Percentiles rank a stretch among this genome's conserved stretches.
Conservation (phyloP, 2,329 filamentous ascomycete genomes). For the Phaeomoniella chlamydospora region DNA sequence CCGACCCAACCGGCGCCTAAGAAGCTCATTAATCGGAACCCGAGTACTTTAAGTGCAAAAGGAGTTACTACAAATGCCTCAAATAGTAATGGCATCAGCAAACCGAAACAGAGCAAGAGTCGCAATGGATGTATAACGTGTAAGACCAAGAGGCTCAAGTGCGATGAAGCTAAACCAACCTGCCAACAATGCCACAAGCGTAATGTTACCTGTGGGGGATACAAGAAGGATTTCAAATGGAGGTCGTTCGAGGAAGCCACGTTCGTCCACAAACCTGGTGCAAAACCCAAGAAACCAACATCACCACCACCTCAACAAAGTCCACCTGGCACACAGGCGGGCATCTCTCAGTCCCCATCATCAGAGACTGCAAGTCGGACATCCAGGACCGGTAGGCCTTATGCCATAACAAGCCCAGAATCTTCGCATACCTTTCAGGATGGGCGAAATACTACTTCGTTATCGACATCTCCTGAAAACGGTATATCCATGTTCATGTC, state of each 20-base stretch:
- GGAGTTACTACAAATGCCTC: slow-evolving; percentile 10
- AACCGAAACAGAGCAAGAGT: slow-evolving; percentile 61
- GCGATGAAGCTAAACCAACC: slow-evolving; percentile 56
- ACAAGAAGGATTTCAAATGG: slow-evolving; percentile 67
- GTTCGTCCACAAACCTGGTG: slow-evolving; percentile 22
- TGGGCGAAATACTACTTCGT: not conserved
- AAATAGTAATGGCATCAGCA: slow-evolving; percentile 31
- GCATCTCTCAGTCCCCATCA: not conserved
- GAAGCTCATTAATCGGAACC: slow-evolving; percentile 11
- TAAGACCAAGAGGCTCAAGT: slow-evolving; percentile 60
- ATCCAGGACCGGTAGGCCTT: not conserved
- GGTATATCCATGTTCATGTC: not conserved
- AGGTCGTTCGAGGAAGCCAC: slow-evolving; percentile 52
- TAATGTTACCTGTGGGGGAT: slow-evolving; percentile 53
- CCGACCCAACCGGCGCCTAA: slow-evolving; percentile 14
- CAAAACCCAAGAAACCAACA: slow-evolving; percentile 28
- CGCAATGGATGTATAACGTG: slow-evolving; percentile 62
- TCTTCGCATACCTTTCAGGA: not conserved
- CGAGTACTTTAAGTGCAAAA: slow-evolving; percentile 8
- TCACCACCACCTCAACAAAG: not conserved
- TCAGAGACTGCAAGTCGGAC: not conserved
- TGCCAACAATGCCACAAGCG: slow-evolving; percentile 53
- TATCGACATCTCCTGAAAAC: not conserved
- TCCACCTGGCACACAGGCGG: not conserved
- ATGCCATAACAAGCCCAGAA: not conserved